Conservation (phyloP, 352 stramenopile species). For the Phytophthora colocasiae region DNA sequence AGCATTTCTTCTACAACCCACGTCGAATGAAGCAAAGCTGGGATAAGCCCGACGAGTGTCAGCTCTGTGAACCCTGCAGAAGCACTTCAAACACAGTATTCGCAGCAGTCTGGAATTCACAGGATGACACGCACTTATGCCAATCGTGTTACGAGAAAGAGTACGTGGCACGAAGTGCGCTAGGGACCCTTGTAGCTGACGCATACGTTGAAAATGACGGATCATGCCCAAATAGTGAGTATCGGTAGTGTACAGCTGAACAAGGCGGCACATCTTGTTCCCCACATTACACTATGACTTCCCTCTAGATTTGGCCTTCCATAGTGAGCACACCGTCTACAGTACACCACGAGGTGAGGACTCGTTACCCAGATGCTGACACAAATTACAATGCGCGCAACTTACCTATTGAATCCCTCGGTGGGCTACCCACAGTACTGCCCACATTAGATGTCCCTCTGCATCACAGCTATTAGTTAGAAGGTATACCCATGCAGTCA, state of each 20-base stretch:
- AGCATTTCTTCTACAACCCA: slow-evolving; percentile 79
- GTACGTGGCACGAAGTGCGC: slow-evolving; percentile 28
- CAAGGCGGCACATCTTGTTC: no score
- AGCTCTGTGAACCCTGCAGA: slow-evolving; percentile 47
- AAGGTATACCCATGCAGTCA: background rate
- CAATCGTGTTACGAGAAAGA: slow-evolving; percentile 44
- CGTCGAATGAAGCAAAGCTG: slow-evolving; percentile 62
- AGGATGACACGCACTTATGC: slow-evolving; percentile 58
- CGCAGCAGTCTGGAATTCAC: slow-evolving; percentile 58
- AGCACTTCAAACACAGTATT: slow-evolving; percentile 34
- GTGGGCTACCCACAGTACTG: slow-evolving; percentile 25
- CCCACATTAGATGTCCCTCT: slow-evolving; percentile 37
- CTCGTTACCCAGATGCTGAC: background rate
- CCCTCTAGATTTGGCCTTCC: slow-evolving; percentile 67
- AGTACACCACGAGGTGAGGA: slow-evolving; percentile 5
- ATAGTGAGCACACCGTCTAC: slow-evolving; percentile 53
- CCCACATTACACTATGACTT: no score
- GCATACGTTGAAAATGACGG: slow-evolving; percentile 60
- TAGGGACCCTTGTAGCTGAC: slow-evolving; percentile 22
- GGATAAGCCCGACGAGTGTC: slow-evolving; percentile 59
- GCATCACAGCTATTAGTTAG: slow-evolving; percentile 1
- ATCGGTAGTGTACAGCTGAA: slow-evolving; percentile 9
- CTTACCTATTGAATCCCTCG: slow-evolving; percentile 48
- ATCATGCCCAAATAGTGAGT: slow-evolving; percentile 41
- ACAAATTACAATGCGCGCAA: background rate